phyloP scores from a whole-genome alignment of 768 basidiomycete species.

The Rhodosporidiobolus odoratus region DNA sequence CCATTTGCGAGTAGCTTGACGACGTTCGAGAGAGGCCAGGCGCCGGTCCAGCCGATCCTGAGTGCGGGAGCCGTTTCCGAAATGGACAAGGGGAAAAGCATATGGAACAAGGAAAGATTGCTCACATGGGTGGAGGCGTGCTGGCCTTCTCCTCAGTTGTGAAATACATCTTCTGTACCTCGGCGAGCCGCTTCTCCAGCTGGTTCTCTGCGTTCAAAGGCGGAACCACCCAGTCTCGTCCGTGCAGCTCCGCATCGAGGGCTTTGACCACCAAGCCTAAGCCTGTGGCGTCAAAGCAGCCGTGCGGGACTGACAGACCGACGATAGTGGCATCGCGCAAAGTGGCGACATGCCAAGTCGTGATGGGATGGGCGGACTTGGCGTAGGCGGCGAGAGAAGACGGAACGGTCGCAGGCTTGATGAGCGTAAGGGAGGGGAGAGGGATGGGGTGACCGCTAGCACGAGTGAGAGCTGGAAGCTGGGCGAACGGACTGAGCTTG shows the following conservation, averaged over 20 bases:
- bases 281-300: neutral
- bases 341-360: neutral
- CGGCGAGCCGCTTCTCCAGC: neutral
- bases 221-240: neutral
- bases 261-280: neutral
- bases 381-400: neutral
- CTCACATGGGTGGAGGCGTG: neutral
- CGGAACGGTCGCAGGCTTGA: neutral
- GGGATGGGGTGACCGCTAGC: neutral
- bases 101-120: neutral
- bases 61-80: neutral
- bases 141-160: neutral
- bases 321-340: neutral
- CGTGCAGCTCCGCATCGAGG: slow-evolving; percentile 4
- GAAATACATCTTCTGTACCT: neutral
- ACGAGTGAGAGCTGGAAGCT: neutral
- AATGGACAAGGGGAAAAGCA: neutral
- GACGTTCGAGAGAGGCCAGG: slow-evolving; percentile 1
- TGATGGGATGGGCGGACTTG: neutral
- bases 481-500: neutral
- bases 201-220: neutral
- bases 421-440: neutral
- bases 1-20: neutral
- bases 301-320: neutral
- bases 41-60: slow-evolving; percentile 6